Evolutionary conservation across 805 yeast species (phyloP).

Genomic region (Nakazawaea sp.): DNA sequence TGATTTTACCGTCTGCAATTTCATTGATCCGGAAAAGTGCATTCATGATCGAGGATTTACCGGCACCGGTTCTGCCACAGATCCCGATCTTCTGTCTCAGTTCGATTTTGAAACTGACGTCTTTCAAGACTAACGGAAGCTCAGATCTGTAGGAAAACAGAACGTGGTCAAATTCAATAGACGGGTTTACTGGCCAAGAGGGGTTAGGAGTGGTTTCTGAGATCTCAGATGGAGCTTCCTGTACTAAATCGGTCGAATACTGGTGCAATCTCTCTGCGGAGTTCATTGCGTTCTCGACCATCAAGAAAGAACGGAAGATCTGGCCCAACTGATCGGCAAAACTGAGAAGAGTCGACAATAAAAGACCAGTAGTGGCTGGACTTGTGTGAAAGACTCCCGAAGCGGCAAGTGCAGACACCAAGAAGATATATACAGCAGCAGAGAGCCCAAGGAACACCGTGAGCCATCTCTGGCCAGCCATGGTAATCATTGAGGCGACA

Average conservation of each 20-base stretch:
- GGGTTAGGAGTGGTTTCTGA: slow-evolving; percentile 28
- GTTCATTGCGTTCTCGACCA: slow-evolving; percentile 70
- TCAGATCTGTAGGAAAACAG: slow-evolving; percentile 52
- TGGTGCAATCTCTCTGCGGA: slow-evolving; percentile 66
- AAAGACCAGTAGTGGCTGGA: slow-evolving; percentile 63
- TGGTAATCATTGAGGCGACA: slow-evolving; percentile 55
- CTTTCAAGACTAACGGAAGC: slow-evolving; percentile 49
- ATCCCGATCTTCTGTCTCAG: slow-evolving; percentile 72
- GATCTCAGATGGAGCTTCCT: slow-evolving; percentile 57
- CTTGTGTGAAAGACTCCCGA: slow-evolving; percentile 50
- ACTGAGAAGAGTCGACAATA: slow-evolving; percentile 52
- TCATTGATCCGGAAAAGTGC: slow-evolving; percentile 57
- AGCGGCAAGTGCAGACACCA: slow-evolving; percentile 53
- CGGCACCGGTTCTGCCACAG: slow-evolving; percentile 90
- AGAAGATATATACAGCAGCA: slow-evolving; percentile 41
- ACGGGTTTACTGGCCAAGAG: slow-evolving; percentile 44
- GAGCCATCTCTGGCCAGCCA: slow-evolving; percentile 70
- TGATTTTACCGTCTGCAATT: slow-evolving; percentile 38
- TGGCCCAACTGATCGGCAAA: slow-evolving; percentile 50
- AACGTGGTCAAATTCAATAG: slow-evolving; percentile 39
- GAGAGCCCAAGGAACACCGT: slow-evolving; percentile 51
- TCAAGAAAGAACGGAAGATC: slow-evolving; percentile 57
- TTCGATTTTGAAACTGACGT: slow-evolving; percentile 34
- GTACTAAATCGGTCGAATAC: slow-evolving; percentile 55
- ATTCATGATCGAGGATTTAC: slow-evolving; percentile 62